Evolutionary conservation across 176 grass and related monocot species (phyloP), one percentile per base, ranked within the genome.

Genomic region (Hordeum marinum): DNA sequence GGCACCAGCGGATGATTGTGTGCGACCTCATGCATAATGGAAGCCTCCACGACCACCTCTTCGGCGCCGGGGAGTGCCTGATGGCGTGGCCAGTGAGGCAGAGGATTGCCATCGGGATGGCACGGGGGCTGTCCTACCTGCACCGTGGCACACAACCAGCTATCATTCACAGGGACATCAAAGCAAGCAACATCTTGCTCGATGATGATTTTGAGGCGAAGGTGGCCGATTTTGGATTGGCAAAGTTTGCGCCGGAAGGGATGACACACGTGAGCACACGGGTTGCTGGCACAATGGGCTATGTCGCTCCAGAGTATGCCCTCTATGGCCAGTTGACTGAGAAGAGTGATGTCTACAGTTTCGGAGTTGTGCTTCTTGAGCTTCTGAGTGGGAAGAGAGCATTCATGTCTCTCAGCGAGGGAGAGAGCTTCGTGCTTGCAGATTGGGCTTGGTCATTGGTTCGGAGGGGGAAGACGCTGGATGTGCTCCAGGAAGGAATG

Each of bases 141-240:
- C 96, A 98, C 63, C 7, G 67, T 1, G 90, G 91, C 1, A 87
- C 84, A 0, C 96, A 94, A 76, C 96, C 96, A 0, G 41, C 88
- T 8, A 98, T 98, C 67, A 98, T 98, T 61, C 96, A 98, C 84
- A 94, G 96, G 82, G 96, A 98, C n/a, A 98, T 98, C 70, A 98
- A 98, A 83, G 91, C 90, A 0, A 94, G 90, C 61, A 98, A 98
- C 78, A 94, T 98, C 66, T 84, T 98, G 37, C 77, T 98, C 46
- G 91, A 94, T 82, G 87, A 91, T 1, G 89, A 91, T 10, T 98
- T 96, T 83, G 96, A 95, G 86, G 86, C 90, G 3, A 95, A 84
- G 86, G 88, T 98, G 63, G 96, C 96, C 13, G 96, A 98, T 82
- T 98, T 98, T 18, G 96, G 96, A 23, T 76, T 98, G 75, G 96